A percentile compares a stretch with the other conserved stretches of the same genome.
phyloP scores from a whole-genome alignment of 352 stramenopile species.

The Pythium brachiatum region DNA sequence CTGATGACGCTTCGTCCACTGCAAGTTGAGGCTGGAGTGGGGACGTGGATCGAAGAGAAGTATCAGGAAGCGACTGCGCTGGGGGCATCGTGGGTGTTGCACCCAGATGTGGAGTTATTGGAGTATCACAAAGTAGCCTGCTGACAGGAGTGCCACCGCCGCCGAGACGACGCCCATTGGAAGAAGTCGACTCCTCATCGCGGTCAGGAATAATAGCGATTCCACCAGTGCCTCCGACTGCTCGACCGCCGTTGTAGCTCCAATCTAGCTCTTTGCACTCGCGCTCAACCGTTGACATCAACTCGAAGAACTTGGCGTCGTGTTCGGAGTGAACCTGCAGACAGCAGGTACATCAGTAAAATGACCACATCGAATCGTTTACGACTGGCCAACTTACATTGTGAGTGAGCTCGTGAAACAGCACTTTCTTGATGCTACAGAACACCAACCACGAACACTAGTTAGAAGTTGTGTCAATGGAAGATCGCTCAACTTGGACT shows the following conservation, averaged over 20 bases:
- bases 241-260: constrained; percentile 41
- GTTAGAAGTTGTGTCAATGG: not conserved
- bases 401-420: constrained; percentile 94
- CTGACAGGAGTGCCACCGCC: constrained; percentile 32
- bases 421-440: constrained; percentile 90
- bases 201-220: constrained; percentile 24
- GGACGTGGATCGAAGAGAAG: not conserved
- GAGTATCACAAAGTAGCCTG: constrained; percentile 23
- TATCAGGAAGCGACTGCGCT: too few relatives aligned
- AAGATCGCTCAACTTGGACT: not conserved
- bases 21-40: not conserved
- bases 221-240: constrained; percentile 30
- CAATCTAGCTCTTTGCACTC: constrained; percentile 75
- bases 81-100: not conserved
- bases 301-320: constrained; percentile 75
- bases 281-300: constrained; percentile 77
- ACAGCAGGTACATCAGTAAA: not conserved
- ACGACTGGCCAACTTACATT: too few relatives aligned
- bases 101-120: not conserved
- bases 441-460: not conserved
- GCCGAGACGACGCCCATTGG: constrained; percentile 37
- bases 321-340: constrained; percentile 72
- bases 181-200: constrained; percentile 15
- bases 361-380: too few relatives aligned
- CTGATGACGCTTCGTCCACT: not conserved